A percentile compares a stretch with the other conserved stretches of the same genome.
Evolutionary conservation across 2,329 filamentous ascomycete species (phyloP).

Genomic region (Colletotrichum spinosum): DNA sequence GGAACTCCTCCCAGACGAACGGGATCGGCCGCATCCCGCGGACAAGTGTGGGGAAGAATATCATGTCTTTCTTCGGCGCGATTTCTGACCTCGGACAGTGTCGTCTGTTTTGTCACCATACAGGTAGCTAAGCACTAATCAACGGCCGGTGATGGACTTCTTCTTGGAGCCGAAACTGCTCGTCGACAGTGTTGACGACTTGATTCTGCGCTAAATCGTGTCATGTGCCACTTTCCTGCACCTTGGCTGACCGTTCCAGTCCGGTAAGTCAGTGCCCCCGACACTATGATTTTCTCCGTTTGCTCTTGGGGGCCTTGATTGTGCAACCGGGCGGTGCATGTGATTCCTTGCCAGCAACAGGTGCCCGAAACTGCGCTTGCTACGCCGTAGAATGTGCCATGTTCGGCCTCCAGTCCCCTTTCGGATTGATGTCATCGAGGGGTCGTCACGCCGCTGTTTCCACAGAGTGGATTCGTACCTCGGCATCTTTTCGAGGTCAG

Average conservation of each 20-base stretch:
- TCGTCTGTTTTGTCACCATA: no score
- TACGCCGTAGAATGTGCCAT: no score
- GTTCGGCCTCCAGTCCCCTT: constrained; percentile 4
- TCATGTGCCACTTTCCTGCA: constrained; percentile 29
- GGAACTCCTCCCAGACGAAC: no score
- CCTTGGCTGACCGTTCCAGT: not conserved
- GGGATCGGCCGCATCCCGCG: no score
- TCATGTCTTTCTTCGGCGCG: no score
- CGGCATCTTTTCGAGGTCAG: constrained; percentile 20
- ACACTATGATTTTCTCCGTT: not conserved
- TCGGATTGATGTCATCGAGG: constrained; percentile 37
- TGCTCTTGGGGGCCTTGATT: not conserved
- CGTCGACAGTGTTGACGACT: not conserved
- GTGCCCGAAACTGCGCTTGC: no score
- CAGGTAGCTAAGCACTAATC: not conserved
- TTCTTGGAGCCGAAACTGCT: not conserved
- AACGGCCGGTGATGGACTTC: not conserved
- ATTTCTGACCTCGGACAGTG: no score
- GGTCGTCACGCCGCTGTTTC: constrained; percentile 11
- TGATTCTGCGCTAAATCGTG: constrained; percentile 17
- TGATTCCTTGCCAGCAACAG: constrained; percentile 14
- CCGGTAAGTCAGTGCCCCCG: constrained; percentile 17
- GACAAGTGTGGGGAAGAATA: no score
- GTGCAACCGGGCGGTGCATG: constrained; percentile 27
- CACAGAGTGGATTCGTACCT: constrained; percentile 24